Base-by-base conservation (phyloP, 768 basidiomycete genomes). In the Boletus tomentosulus region DNA sequence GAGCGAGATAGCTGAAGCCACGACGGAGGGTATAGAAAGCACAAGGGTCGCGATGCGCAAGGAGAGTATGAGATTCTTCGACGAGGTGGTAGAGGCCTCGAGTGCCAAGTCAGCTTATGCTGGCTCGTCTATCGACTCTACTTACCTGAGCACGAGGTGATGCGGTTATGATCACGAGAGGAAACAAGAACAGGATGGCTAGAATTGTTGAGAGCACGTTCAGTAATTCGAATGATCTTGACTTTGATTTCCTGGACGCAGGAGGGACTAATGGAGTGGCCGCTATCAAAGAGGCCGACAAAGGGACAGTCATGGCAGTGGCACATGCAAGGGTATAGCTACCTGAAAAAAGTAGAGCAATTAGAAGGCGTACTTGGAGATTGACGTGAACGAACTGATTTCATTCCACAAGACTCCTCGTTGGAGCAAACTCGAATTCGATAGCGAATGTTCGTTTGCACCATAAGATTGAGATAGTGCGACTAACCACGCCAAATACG, bases 301-400 rank as follows among this genome's bases (percentile, higher is more conserved):
- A 67, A 19, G 85, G 80, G 16, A 88, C 73, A 4, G 88, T 86
- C 55, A 80, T 78, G 6, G 81, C 73, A 1, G 87, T 82, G 16
- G 83, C 76, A 62, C 87, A 89, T 12, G 82, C 73, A 64, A 89
- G 89, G 9, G 82, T 79, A n/a, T 64, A 28, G 19, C 77, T 77
- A 47, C 79, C 86, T 88, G 54, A 55, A 30, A 28, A 50, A 34
- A 34, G 16, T 9, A 46, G 24, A 43, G 13, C 10, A 15, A 49
- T 60, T 54, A 54, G 56, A 51, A 46, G 28, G 37, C 16, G 46
- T 2, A 15, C n/a, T 19, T 42, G 24, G 41, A 44, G 24, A 53
- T 28, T 0, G 34, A 3, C 10, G 28, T 19, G 44, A 80, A 84
- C 56, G 56, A 58, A 88, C 87, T 80, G 50, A 82, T 73, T 54